A percentile compares a stretch with the other conserved stretches of the same genome.
Evolutionary conservation across 169 alveolate species (phyloP).

Genomic region (Plasmodium sp.): DNA sequence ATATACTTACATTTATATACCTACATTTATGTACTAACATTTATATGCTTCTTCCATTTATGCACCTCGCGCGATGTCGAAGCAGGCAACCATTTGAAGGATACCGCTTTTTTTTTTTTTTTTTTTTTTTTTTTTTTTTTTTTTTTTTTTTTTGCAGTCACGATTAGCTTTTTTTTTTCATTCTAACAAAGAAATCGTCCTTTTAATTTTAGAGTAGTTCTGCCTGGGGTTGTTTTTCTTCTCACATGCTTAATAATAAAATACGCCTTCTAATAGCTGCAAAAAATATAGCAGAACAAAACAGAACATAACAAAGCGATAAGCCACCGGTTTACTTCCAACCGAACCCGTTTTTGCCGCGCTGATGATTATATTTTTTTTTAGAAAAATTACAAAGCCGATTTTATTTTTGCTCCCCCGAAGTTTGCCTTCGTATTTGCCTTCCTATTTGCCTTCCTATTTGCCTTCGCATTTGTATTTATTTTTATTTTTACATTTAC

Average conservation of each 20-base stretch:
- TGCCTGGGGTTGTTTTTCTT: neutral
- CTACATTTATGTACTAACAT: neutral
- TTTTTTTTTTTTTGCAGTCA: no score
- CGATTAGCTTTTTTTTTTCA: no score
- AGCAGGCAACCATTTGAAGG: neutral
- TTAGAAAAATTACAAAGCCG: neutral
- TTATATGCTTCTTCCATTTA: neutral
- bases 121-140: neutral
- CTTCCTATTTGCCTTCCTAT: neutral
- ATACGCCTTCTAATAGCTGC: neutral
- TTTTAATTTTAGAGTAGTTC: neutral
- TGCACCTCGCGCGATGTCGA: neutral
- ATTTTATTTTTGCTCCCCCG: neutral
- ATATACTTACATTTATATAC: no score
- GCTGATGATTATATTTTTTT: neutral
- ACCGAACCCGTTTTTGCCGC: neutral
- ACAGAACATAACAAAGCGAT: neutral
- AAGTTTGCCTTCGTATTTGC: neutral
- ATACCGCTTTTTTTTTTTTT: neutral
- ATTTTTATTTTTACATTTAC: no score
- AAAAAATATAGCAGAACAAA: neutral
- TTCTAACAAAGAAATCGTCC: neutral
- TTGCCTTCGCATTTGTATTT: no score
- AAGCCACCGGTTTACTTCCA: neutral
- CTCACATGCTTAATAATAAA: neutral